Conservation (phyloP, 1,284 basidiomycete species). For the Ustilago nuda region DNA sequence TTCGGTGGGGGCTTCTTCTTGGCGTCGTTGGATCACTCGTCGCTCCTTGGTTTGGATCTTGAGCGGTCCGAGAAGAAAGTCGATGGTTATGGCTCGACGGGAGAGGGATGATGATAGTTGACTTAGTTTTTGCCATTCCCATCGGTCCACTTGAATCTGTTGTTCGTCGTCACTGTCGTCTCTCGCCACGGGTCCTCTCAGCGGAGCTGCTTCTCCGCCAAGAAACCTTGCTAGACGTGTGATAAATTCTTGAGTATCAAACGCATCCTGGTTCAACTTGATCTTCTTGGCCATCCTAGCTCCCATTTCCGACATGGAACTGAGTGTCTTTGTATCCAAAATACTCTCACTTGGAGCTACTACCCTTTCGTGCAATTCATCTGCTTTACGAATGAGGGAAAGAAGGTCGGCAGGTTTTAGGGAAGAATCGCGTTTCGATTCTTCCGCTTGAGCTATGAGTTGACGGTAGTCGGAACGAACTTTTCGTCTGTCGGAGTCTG, state of each 20-base stretch:
- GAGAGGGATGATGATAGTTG: slow-evolving; percentile 41
- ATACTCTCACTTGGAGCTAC: slow-evolving; percentile 40
- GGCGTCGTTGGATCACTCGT: not conserved
- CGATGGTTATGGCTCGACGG: slow-evolving; percentile 54
- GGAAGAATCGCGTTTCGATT: slow-evolving; percentile 32
- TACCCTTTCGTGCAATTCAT: slow-evolving; percentile 34
- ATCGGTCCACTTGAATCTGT: slow-evolving; percentile 20
- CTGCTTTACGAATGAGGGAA: slow-evolving; percentile 21
- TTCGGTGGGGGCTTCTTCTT: slow-evolving; percentile 27
- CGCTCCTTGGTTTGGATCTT: slow-evolving; percentile 51
- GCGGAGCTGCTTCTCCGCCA: slow-evolving; percentile 44
- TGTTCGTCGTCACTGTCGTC: slow-evolving; percentile 38
- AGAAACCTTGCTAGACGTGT: slow-evolving; percentile 46
- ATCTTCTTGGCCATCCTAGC: slow-evolving; percentile 62
- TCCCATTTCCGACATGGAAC: slow-evolving; percentile 60
- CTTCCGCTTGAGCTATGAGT: slow-evolving; percentile 53
- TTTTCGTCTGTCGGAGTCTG: slow-evolving; percentile 44
- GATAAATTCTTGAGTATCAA: slow-evolving; percentile 65
- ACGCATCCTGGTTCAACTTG: slow-evolving; percentile 58
- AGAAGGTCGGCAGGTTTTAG: slow-evolving; percentile 34
- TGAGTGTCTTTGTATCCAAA: slow-evolving; percentile 61
- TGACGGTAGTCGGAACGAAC: slow-evolving; percentile 55
- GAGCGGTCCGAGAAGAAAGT: slow-evolving; percentile 65
- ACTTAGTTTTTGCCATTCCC: slow-evolving; percentile 63
- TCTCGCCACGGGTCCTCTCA: not conserved